A percentile compares a stretch with the other conserved stretches of the same genome.
These are phyloP conservation scores for Salix brachista DNA, from an alignment of 345 rosid species.

Conservation along the genomic window DNA sequence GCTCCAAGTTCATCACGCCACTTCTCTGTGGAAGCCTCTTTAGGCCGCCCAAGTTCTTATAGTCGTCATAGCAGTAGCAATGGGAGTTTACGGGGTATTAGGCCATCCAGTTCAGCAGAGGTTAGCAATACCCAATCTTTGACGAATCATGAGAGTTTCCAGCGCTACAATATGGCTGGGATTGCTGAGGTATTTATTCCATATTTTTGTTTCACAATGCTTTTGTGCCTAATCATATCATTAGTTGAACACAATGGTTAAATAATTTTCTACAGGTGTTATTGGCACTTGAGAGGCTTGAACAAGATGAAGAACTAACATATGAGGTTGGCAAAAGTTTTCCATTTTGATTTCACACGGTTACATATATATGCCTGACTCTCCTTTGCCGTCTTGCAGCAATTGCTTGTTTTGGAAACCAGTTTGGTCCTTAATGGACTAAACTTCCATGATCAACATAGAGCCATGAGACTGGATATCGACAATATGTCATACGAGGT, in stretches of 20 bases:
- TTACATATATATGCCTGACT: slow-evolving; percentile 3
- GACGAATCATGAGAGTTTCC: slow-evolving; percentile 49
- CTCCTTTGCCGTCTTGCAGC: slow-evolving; percentile 47
- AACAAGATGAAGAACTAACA: slow-evolving; percentile 71
- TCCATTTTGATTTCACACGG: slow-evolving; percentile 1
- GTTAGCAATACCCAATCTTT: slow-evolving; percentile 37
- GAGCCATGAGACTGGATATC: slow-evolving; percentile 93
- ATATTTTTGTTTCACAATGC: neutral
- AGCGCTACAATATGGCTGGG: slow-evolving; percentile 63
- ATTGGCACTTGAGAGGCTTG: slow-evolving; percentile 85
- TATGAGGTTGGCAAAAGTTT: slow-evolving; percentile 59
- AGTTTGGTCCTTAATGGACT: slow-evolving; percentile 64
- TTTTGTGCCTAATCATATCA: neutral
- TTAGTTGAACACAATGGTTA: neutral
- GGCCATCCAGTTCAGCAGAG: slow-evolving; percentile 59
- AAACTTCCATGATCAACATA: slow-evolving; percentile 75
- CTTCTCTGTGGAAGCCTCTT: slow-evolving; percentile 33
- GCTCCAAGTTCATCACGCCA: slow-evolving; percentile 34
- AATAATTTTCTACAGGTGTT: slow-evolving; percentile 49
- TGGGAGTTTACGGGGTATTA: slow-evolving; percentile 36
- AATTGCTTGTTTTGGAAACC: slow-evolving; percentile 77
- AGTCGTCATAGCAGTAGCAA: slow-evolving; percentile 31
- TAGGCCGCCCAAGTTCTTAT: slow-evolving; percentile 23
- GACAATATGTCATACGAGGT: slow-evolving; percentile 99
- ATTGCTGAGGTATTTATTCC: slow-evolving; percentile 69